These are phyloP conservation scores for Cordyceps fumosorosea DNA, from an alignment of 2,329 filamentous ascomycete species.

Conservation along the genomic window DNA sequence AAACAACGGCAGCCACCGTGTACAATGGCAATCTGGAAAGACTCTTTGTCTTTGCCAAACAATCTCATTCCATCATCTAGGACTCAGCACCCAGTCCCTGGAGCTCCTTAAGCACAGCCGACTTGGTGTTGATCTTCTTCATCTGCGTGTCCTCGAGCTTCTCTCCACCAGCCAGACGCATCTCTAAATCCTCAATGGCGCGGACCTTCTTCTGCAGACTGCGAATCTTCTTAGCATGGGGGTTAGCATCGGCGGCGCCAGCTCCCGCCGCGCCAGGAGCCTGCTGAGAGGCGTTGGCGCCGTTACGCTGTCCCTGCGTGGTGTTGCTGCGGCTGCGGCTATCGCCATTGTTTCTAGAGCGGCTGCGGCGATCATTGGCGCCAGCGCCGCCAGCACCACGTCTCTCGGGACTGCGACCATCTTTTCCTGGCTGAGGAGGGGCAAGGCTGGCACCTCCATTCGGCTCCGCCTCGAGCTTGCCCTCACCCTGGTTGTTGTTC, in stretches of 20 bases:
- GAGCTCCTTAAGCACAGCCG: constrained; percentile 76
- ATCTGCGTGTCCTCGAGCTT: constrained; percentile 98
- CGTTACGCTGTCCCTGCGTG: constrained; percentile 30
- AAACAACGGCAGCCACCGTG: neutral
- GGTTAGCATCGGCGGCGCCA: constrained; percentile 49
- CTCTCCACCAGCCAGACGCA: constrained; percentile 88
- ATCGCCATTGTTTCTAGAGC: constrained; percentile 45
- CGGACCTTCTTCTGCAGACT: constrained; percentile 95
- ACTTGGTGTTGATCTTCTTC: constrained; percentile 94
- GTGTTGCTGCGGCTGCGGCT: constrained; percentile 46
- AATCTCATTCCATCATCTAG: neutral
- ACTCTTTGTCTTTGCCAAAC: neutral
- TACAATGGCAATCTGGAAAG: neutral
- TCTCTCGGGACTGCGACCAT: constrained; percentile 61
- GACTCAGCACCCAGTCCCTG: constrained; percentile 44
- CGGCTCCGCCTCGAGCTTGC: constrained; percentile 41
- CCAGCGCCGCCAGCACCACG: constrained; percentile 32
- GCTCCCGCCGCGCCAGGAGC: constrained; percentile 24
- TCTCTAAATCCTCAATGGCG: constrained; percentile 96
- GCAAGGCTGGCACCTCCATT: constrained; percentile 42
- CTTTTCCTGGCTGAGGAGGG: constrained; percentile 39
- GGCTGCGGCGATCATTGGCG: constrained; percentile 39
- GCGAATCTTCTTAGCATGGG: constrained; percentile 91
- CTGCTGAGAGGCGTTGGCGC: constrained; percentile 20
- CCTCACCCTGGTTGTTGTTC: constrained; percentile 46